These are phyloP conservation scores for Populus trichocarpa DNA, from an alignment of 441 rosid genomes.

Conservation along the genomic window DNA sequence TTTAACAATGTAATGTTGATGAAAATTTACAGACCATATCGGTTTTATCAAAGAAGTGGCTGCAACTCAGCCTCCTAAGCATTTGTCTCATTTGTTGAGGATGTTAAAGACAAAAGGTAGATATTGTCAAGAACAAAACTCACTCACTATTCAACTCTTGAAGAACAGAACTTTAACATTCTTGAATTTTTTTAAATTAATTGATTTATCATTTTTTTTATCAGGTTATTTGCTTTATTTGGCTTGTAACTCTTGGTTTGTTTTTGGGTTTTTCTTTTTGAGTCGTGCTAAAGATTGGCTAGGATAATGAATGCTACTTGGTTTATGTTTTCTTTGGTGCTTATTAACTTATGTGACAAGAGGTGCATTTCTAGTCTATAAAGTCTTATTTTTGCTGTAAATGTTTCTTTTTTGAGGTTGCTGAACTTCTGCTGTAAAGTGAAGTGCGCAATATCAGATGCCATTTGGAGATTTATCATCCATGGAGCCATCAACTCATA, in stretches of 20 bases:
- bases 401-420: background rate
- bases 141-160: background rate
- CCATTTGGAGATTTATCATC: background rate
- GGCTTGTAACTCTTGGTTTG: background rate
- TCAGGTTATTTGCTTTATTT: background rate
- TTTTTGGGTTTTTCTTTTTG: background rate
- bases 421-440: background rate
- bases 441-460: background rate
- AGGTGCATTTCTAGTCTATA: background rate
- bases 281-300: background rate
- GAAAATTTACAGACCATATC: constrained; percentile 44
- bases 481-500: background rate
- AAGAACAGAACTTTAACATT: background rate
- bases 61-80: constrained; percentile 63
- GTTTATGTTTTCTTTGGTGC: background rate
- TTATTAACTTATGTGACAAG: background rate
- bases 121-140: background rate
- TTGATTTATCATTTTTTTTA: background rate
- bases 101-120: constrained; percentile 64
- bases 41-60: constrained; percentile 66
- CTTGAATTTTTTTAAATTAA: background rate
- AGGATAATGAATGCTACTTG: background rate
- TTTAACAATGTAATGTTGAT: background rate
- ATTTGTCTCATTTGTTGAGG: constrained; percentile 49
- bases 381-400: background rate